A percentile compares a stretch with the other conserved stretches of the same genome.
phyloP scores from a whole-genome alignment of 345 rosid species.

The Syzygium jambos region DNA sequence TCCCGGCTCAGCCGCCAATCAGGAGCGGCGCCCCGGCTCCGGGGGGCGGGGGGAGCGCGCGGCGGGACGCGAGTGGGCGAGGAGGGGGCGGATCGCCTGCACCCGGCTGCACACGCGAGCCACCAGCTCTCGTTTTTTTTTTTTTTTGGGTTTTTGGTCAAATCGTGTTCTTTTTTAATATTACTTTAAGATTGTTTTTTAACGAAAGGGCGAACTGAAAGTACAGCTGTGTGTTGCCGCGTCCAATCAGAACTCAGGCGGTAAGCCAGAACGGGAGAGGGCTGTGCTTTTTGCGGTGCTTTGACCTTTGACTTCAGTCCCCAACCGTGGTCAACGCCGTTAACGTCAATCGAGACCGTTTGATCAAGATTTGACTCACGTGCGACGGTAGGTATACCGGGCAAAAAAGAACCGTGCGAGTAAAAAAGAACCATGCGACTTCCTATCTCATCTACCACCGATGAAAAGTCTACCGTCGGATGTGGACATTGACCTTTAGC shows the following conservation, averaged over 20 bases:
- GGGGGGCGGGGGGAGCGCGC: rapidly evolving
- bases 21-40: neutral
- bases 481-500: too few species aligned
- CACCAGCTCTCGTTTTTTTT: neutral
- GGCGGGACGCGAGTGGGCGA: neutral
- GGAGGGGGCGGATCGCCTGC: neutral
- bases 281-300: neutral
- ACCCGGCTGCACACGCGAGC: neutral
- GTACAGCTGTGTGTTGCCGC: neutral
- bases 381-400: neutral
- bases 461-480: neutral
- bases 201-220: neutral
- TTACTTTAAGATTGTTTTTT: neutral
- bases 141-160: too few species aligned
- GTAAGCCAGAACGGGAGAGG: neutral
- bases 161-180: neutral
- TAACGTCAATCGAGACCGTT: neutral
- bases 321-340: neutral
- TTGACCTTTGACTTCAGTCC: neutral
- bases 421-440: neutral
- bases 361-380: neutral
- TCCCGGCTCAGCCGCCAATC: rapidly evolving
- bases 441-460: neutral
- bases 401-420: neutral
- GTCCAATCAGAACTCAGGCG: neutral